Percentiles rank a stretch among this genome's conserved stretches.
phyloP scores from a whole-genome alignment of 176 grass and related monocot species.

The Zea mays region Zm-B73-REFERENCE-NAM-5.0 NC_050101.1:24990001-24990500 shows the following conservation, averaged over 20 bases:
- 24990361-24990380: neutral
- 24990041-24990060: conserved; percentile 24
- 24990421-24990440: neutral
- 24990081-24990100: neutral
- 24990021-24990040: neutral
- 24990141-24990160: conserved; percentile 5
- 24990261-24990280: neutral
- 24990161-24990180: neutral
- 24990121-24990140: neutral
- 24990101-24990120: neutral
- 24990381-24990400: neutral
- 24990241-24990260: neutral
- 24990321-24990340: conserved; percentile 6
- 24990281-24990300: neutral
- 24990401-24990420: neutral
- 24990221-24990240: neutral
- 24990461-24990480: neutral
- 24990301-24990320: neutral
- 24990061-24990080: conserved; percentile 10
- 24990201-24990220: conserved; percentile 39
- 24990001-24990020: conserved; percentile 23
- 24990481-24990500: neutral
- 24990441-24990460: neutral
- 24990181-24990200: neutral
- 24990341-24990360: neutral